Evolutionary conservation across 2,329 filamentous ascomycete species (phyloP), one percentile per base, ranked within the genome.

Genomic region (Scedosporium aurantiacum): DNA sequence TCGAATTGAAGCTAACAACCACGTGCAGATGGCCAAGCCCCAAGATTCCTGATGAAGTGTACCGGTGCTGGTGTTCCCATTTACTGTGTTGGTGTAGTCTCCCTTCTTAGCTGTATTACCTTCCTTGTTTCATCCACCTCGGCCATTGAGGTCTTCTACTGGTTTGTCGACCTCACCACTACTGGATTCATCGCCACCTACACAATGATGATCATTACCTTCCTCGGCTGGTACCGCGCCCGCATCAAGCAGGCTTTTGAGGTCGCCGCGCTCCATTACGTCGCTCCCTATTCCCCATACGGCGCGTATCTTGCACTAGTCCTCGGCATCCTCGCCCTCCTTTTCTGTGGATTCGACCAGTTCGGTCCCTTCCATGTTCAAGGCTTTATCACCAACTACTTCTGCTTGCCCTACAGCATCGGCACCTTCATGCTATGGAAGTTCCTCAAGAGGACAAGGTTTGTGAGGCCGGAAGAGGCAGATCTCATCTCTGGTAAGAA

Each of bases 341-440:
- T 84, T 25, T 82, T 84, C 61, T 79, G 84, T 54, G 81, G 83
- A 16, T 84, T 82, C 62, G 76, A 82, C 63, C 72, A 77, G 23
- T 83, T 85, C 64, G 73, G 76, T 63, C 80, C 80, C 5, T 82
- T 76, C 65, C 75, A 70, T 45, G 72, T 74, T 0, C 72, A 77
- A 8, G 32, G 32, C 10, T 37, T 37, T 12, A 65, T 84, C 59
- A 79, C 80, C 1, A 74, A 74, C 16, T 84, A 84, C 69, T 81
- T 83, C 66, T 78, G 75, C 7, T 71, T 83, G 32, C 76, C 77
- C 4, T 82, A 82, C 66, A 80, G 79, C 60, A 66, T 79, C 43
- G 68, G 76, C 4, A 74, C 91, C 8, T 91, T 82, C 67, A 28
- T 87, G 2, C 79, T 78, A 4, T 90, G 86, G 83, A 91, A 91